Conservation (phyloP, 2,329 filamentous ascomycete species). For the Sporothrix pallida region DNA sequence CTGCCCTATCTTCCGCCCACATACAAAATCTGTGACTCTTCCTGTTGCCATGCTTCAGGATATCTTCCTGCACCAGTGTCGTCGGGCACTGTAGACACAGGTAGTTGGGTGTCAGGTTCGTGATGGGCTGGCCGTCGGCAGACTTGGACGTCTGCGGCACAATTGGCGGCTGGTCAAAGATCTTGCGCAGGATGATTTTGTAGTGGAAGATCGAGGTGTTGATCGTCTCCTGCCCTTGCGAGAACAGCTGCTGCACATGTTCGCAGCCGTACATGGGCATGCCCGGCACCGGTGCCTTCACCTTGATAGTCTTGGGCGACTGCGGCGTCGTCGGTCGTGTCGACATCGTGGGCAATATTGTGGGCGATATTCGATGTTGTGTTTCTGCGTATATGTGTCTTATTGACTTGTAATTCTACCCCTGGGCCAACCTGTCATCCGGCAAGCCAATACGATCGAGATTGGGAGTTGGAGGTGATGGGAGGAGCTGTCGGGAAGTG, state of each 20-base stretch:
- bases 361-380: conserved; percentile 27
- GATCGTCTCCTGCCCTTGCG: conserved; percentile 65
- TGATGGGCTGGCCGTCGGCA: conserved; percentile 61
- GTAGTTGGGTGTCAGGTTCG: conserved; percentile 70
- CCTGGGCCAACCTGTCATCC: neutral
- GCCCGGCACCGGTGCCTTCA: conserved; percentile 65
- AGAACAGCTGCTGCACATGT: conserved; percentile 72
- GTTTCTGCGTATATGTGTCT: neutral
- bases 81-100: conserved; percentile 75
- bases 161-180: conserved; percentile 70
- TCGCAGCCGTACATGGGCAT: conserved; percentile 70
- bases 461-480: neutral
- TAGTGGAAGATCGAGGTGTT: conserved; percentile 74
- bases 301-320: conserved; percentile 62
- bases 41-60: conserved; percentile 68
- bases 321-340: conserved; percentile 56
- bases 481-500: neutral
- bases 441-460: neutral
- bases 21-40: conserved; percentile 77
- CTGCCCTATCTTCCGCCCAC: conserved; percentile 38
- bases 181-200: conserved; percentile 70
- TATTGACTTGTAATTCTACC: neutral
- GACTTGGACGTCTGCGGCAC: conserved; percentile 69
- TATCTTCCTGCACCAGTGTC: conserved; percentile 69
- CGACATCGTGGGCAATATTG: conserved; percentile 48